Evolutionary conservation across 2,329 filamentous ascomycete genomes (phyloP).

Genomic region (Stagonosporopsis cucurbitacearum): DNA sequence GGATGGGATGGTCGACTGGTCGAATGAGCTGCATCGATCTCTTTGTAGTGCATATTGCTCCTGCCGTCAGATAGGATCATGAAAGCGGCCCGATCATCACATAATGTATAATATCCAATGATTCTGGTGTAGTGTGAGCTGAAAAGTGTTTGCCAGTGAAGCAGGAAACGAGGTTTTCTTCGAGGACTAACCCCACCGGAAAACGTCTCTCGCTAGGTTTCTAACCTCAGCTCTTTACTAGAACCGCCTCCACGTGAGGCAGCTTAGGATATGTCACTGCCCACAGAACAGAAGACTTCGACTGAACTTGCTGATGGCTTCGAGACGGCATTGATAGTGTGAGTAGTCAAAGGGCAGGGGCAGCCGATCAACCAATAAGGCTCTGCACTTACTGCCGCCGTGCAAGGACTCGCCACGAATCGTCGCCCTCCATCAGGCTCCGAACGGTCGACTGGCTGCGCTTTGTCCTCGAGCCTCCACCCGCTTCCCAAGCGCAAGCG

Average conservation of each 20-base stretch:
- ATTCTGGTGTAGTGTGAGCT: conserved; percentile 26
- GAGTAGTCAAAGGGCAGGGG: conserved; percentile 32
- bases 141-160: conserved; percentile 11
- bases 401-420: conserved; percentile 45
- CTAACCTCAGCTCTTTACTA: conserved; percentile 34
- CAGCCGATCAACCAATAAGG: conserved; percentile 35
- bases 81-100: conserved; percentile 26
- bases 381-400: conserved; percentile 34
- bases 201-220: conserved; percentile 29
- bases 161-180: conserved; percentile 23
- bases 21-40: conserved; percentile 36
- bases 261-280: conserved; percentile 19
- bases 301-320: conserved; percentile 26
- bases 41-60: conserved; percentile 25
- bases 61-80: conserved; percentile 20
- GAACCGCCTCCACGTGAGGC: conserved; percentile 27
- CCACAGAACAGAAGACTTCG: conserved; percentile 23
- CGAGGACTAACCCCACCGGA: conserved; percentile 14
- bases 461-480: conserved; percentile 40
- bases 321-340: conserved; percentile 30
- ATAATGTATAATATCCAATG: conserved; percentile 19
- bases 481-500: conserved; percentile 47
- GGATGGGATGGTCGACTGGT: conserved; percentile 26
- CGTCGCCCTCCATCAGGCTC: conserved; percentile 36
- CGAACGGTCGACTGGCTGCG: conserved; percentile 41